Evolutionary conservation across 192 early-diverging fungal species (phyloP).

Genomic region (Backusella macrospora): DNA sequence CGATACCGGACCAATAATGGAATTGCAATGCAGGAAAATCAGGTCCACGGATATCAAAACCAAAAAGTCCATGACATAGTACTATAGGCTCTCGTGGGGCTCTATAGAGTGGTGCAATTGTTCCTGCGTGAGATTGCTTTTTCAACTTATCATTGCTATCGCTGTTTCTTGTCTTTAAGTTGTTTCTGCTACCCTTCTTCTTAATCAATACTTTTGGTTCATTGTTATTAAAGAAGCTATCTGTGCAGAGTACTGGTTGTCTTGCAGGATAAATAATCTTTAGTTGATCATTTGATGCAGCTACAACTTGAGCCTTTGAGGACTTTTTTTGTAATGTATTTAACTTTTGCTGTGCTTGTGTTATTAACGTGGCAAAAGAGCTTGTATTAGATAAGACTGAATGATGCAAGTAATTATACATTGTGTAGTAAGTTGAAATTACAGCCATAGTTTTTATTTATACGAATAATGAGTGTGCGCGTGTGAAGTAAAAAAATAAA

Average conservation of each 20-base stretch:
- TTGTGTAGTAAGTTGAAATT: constrained; percentile 15
- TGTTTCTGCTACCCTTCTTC: not conserved
- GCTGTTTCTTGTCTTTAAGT: not conserved
- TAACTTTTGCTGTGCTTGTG: constrained; percentile 16
- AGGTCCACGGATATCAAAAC: constrained; percentile 87
- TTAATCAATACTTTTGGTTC: not conserved
- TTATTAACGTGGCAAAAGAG: constrained; percentile 6
- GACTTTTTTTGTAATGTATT: not conserved
- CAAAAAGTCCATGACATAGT: constrained; percentile 91
- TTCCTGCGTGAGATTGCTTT: constrained; percentile 20
- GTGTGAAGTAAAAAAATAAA: constrained; percentile 16
- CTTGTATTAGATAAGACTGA: not conserved
- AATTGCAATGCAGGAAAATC: constrained; percentile 78
- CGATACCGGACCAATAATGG: constrained; percentile 85
- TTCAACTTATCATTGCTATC: not conserved
- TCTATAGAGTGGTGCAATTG: constrained; percentile 63
- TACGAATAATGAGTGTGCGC: not conserved
- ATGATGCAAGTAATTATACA: constrained; percentile 26
- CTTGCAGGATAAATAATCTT: constrained; percentile 17
- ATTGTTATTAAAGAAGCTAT: not conserved
- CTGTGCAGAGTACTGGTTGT: not conserved
- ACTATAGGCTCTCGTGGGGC: constrained; percentile 82
- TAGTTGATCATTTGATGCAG: not conserved
- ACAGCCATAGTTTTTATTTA: constrained; percentile 19
- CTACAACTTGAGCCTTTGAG: too few species aligned